These are phyloP conservation scores for Fragaria ananassa DNA, from an alignment of 306 rosid genomes.

Conservation along the genomic window DNA sequence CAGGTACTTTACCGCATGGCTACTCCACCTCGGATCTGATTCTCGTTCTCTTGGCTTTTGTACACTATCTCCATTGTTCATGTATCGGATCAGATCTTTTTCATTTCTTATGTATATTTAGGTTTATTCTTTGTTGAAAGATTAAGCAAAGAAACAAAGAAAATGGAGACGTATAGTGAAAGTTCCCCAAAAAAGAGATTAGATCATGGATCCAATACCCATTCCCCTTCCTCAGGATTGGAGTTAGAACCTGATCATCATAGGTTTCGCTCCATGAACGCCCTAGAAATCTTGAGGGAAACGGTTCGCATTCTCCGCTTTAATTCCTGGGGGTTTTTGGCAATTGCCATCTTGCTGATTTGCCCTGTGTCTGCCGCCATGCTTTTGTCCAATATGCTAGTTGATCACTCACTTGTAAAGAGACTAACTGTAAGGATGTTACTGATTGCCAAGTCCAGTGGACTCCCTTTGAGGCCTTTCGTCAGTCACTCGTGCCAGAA, in stretches of 20 bases:
- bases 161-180: slow-evolving; percentile 56
- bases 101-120: neutral
- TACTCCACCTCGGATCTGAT: neutral
- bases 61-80: neutral
- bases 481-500: slow-evolving; percentile 74
- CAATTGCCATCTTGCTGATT: slow-evolving; percentile 57
- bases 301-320: slow-evolving; percentile 76
- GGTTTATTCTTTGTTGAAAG: neutral
- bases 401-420: slow-evolving; percentile 62
- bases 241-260: slow-evolving; percentile 33
- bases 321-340: slow-evolving; percentile 70
- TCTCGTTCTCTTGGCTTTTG: neutral
- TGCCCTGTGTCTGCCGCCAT: slow-evolving; percentile 85
- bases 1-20: neutral
- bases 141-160: neutral
- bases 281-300: slow-evolving; percentile 84
- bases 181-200: slow-evolving; percentile 53
- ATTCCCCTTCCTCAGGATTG: slow-evolving; percentile 31
- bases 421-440: slow-evolving; percentile 61
- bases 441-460: slow-evolving; percentile 75
- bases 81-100: slow-evolving; percentile 37
- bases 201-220: slow-evolving; percentile 55
- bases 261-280: slow-evolving; percentile 67
- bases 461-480: slow-evolving; percentile 75
- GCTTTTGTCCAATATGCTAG: slow-evolving; percentile 60